Base-by-base conservation (phyloP, 2,329 filamentous ascomycete species). In the Tympanopsis confertula region DNA sequence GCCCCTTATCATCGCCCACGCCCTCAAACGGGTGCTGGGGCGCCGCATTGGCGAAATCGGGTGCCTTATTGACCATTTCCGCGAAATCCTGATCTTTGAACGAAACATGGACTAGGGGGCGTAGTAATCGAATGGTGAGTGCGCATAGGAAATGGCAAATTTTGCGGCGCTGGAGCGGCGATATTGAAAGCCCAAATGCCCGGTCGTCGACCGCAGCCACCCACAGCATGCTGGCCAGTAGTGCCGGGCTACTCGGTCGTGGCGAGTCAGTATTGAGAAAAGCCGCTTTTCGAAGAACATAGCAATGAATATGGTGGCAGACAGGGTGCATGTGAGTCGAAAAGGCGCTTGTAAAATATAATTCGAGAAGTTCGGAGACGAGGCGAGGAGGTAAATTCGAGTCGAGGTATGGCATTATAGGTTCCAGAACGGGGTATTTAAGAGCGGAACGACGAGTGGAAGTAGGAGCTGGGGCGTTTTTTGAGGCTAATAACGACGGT, bases 331-430 rank as follows among this genome's bases (percentile, higher is more conserved):
- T 33, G 15, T 33, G 30, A 7, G 30, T 33, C 10, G 30, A 33
- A 33, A 33, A 33, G 30, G 30, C 30, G 15, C 30, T 33, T 7
- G 30, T 33, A 17, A 33, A 33, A 33, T 33, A 33, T 7, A 33
- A 17, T 15, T 33, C 30, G 10, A 33, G 15, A 17, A 33, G 30
- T 10, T 33, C 30, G 17, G 17, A 33, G 12, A 33, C 30, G 10
- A 33, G 30, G 7, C 30, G 12, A 7, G 10, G 30, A 7, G 30
- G 15, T 13, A 33, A 18, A 33, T 10, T 33, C 30, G 10, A 10
- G 7, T 33, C 30, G 7, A 33, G 30, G 17, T 12, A 33, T 18
- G 30, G 30, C 30, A 33, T 33, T 7, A 33, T 7, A 7, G 30
- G 30, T 18, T 33, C 10, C 15, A 33, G 17, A 7, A 33, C 30